Evolutionary conservation across 2,329 filamentous ascomycete genomes (phyloP), one percentile per base, ranked within the genome.

Genomic region (Mycosphaerelloides madeirae): DNA sequence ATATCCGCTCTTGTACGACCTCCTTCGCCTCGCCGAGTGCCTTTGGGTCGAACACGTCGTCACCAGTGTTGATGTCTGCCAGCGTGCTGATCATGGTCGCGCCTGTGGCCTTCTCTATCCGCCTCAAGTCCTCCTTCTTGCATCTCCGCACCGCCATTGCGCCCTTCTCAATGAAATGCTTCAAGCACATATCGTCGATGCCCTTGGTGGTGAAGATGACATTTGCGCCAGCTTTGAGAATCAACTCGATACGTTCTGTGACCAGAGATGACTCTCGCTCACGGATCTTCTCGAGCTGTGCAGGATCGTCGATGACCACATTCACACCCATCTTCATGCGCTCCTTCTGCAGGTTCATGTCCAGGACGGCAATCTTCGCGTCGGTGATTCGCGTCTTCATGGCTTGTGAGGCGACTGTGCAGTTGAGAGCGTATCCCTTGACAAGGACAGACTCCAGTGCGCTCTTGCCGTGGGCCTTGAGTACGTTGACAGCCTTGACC

Each of bases 311-410:
- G 55, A 98, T 86, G 11, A 93, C 97, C 62, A 98, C 95, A 70
- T 98, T 91, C 49, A 98, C 93, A 56, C 93, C 93, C 47, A 98
- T 76, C 79, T 98, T 97, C 93, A 98, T 97, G 58, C 91, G 81
- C 76, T 97, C 91, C 76, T 98, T 98, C 65, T 97, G 91, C 61
- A 98, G 69, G 71, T 98, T 98, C 81, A 98, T 97, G 67, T 98
- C 93, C 50, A 98, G 72, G 60, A 91, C 84, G 38, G 93, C 93
- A 68, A 98, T 98, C 76, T 95, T 97, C 56, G 93, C 93, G 68
- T 97, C 90, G 41, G 80, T 80, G 65, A 98, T 81, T 59, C 86
- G 81, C 22, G 93, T 98, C 60, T 82, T 88, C 93, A 98, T 98
- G 35, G 93, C 93, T 70, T 98, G 93, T 44, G 90, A 96, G 43